Percentiles rank a stretch among this genome's conserved stretches.
Conservation (phyloP, 1,284 basidiomycete species). For the Pseudozyma thailandica region DNA sequence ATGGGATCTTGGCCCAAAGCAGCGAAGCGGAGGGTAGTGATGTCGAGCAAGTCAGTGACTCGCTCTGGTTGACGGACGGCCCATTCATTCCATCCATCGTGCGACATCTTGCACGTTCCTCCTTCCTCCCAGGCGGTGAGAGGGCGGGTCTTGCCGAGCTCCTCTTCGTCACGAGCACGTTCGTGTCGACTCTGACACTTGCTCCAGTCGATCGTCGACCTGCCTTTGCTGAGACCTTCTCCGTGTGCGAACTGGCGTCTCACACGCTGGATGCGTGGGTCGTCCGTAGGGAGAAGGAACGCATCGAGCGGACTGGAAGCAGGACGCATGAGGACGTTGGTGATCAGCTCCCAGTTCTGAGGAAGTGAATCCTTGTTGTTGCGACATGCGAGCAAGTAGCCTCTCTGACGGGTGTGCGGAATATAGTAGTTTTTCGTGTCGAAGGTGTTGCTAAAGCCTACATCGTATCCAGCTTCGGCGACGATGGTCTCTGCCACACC, state of each 20-base stretch:
- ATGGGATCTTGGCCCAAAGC: constrained; percentile 72
- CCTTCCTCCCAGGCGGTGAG: constrained; percentile 94
- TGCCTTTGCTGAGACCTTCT: constrained; percentile 52
- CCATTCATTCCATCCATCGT: constrained; percentile 96
- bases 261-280: constrained; percentile 88
- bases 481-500: constrained; percentile 79
- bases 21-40: constrained; percentile 83
- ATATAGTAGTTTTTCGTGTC: constrained; percentile 96
- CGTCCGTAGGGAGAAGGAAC: constrained; percentile 88
- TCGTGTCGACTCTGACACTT: constrained; percentile 92
- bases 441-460: constrained; percentile 73
- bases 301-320: constrained; percentile 90
- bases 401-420: constrained; percentile 77
- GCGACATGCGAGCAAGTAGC: constrained; percentile 52
- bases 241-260: constrained; percentile 73
- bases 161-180: constrained; percentile 83
- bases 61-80: constrained; percentile 87
- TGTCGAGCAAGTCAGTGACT: constrained; percentile 93
- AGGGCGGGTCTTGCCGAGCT: constrained; percentile 83
- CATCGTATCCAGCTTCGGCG: constrained; percentile 80
- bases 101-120: constrained; percentile 86
- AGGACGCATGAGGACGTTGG: constrained; percentile 79
- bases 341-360: constrained; percentile 77
- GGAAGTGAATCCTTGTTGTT: constrained; percentile 54
- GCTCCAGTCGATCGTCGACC: constrained; percentile 79